Conservation (phyloP, 352 stramenopile genomes). For the Discostella stelligera region DNA sequence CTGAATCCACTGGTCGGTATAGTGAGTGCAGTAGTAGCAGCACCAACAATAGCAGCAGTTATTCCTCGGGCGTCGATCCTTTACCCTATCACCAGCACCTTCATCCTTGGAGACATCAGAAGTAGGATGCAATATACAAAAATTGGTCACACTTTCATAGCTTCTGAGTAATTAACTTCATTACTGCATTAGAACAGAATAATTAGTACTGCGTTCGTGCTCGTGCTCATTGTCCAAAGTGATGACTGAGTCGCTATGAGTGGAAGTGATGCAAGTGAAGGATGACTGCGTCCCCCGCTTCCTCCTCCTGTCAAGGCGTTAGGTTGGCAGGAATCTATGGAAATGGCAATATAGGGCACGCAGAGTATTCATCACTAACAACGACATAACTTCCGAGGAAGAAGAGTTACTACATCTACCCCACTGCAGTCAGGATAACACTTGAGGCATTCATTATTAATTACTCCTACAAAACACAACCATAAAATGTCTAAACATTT, state of each 20-base stretch:
- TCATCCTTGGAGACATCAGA: slow-evolving; percentile 1
- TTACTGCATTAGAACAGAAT: not conserved
- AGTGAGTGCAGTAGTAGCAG: slow-evolving; percentile 35
- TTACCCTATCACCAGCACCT: not conserved
- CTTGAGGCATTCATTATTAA: not conserved
- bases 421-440: no score
- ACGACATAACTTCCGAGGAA: not conserved
- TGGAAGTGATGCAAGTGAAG: no score
- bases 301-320: no score
- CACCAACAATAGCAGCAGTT: slow-evolving; percentile 14
- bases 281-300: no score
- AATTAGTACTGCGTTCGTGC: no score
- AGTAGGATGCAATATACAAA: not conserved
- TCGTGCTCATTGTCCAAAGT: no score
- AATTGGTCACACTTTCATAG: not conserved
- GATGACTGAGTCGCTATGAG: no score
- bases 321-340: no score
- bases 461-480: not conserved
- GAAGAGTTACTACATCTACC: no score
- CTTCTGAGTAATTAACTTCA: not conserved
- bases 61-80: not conserved
- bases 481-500: not conserved
- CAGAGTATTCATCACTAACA: not conserved
- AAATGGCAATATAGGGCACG: no score
- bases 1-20: slow-evolving; percentile 30